A percentile compares a stretch with the other conserved stretches of the same genome.
Evolutionary conservation across 768 basidiomycete species (phyloP).

Genomic region (Nevesoporus exiguus): DNA sequence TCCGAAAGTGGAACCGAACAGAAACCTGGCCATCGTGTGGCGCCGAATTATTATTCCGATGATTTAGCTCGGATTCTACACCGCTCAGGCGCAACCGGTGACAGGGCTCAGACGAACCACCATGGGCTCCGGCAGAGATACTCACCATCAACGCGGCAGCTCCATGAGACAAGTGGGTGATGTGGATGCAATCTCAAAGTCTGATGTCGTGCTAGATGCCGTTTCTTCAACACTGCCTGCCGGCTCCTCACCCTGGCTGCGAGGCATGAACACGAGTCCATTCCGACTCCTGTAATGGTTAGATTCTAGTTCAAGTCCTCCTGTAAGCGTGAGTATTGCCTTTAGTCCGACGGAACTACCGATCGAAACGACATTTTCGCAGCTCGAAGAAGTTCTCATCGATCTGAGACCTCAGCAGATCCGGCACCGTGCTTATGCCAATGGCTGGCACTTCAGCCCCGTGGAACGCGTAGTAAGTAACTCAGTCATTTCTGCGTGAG

Average conservation of each 20-base stretch:
- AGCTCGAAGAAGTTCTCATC: background rate
- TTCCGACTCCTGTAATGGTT: background rate
- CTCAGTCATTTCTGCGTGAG: too few species aligned
- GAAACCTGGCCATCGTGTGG: too few species aligned
- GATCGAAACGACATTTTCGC: background rate
- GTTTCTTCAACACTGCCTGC: background rate
- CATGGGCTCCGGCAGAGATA: too few species aligned
- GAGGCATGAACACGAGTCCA: background rate
- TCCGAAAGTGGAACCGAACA: too few species aligned
- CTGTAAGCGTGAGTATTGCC: background rate
- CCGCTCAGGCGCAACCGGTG: too few species aligned
- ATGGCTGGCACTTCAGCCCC: background rate
- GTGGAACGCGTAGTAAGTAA: too few species aligned
- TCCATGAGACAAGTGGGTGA: background rate
- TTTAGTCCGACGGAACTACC: background rate
- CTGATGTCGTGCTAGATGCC: background rate
- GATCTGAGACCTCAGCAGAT: background rate
- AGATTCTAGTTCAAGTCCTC: background rate
- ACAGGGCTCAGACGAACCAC: too few species aligned
- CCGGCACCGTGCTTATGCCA: background rate
- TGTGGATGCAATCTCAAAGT: background rate
- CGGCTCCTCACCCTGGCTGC: background rate
- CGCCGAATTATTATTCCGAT: too few species aligned
- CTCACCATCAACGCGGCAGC: too few species aligned
- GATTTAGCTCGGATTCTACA: too few species aligned